These are phyloP conservation scores for Trypanosomatidae sp. DNA, from an alignment of 208 protist species.

Conservation along the genomic window DNA sequence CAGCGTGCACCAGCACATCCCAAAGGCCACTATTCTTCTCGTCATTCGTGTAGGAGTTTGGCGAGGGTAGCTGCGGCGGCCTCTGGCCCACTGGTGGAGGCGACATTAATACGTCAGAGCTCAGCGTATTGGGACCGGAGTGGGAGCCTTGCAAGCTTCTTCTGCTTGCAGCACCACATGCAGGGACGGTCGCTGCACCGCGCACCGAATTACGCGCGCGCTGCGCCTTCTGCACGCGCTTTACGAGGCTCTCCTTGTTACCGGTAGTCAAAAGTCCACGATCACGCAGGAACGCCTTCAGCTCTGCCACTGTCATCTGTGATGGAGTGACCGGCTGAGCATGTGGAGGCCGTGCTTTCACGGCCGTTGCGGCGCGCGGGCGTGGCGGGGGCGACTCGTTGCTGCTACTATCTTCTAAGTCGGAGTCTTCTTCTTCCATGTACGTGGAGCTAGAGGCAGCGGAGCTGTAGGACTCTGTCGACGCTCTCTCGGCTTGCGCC, in stretches of 20 bases:
- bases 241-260: slow-evolving; percentile 49
- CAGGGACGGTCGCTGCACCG: background rate
- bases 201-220: background rate
- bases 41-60: slow-evolving; percentile 13
- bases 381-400: slow-evolving; percentile 11
- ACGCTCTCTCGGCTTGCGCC: slow-evolving; percentile 1
- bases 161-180: background rate
- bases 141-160: background rate
- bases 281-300: slow-evolving; percentile 35
- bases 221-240: slow-evolving; percentile 30
- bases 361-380: background rate
- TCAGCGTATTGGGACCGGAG: background rate
- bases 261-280: slow-evolving; percentile 45
- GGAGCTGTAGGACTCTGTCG: slow-evolving; percentile 19
- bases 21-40: slow-evolving; percentile 31
- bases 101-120: slow-evolving; percentile 1
- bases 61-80: slow-evolving; percentile 7
- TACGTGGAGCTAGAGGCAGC: slow-evolving; percentile 25
- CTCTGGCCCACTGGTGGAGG: background rate
- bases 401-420: slow-evolving; percentile 15
- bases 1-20: slow-evolving; percentile 42
- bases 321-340: background rate
- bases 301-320: slow-evolving; percentile 34
- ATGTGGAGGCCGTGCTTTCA: background rate
- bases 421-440: slow-evolving; percentile 28